Conservation (phyloP, 495 filamentous ascomycete species). For the Hypoxylon lenormandii region DNA sequence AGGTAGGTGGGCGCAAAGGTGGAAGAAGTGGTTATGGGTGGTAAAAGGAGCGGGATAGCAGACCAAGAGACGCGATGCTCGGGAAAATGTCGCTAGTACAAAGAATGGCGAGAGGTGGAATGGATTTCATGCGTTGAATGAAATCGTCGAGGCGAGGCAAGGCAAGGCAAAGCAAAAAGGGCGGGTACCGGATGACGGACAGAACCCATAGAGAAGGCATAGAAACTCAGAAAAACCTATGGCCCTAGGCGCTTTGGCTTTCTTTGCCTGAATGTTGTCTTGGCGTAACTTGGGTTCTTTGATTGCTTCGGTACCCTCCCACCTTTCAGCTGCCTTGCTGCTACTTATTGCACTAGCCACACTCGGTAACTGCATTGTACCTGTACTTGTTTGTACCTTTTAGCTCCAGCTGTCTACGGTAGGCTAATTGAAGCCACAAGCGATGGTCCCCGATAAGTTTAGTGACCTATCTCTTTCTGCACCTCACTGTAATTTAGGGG, state of each 20-base stretch:
- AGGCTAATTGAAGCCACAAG: not conserved
- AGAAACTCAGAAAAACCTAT: too few relatives aligned
- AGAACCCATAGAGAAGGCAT: conserved; percentile 24
- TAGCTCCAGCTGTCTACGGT: not conserved
- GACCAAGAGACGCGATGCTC: conserved; percentile 40
- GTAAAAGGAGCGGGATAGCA: too few relatives aligned
- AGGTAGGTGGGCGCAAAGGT: conserved; percentile 21
- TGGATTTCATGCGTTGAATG: conserved; percentile 40
- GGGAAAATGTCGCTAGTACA: conserved; percentile 35
- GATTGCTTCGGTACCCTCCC: not conserved
- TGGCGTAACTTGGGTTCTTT: not conserved
- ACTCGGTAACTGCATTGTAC: not conserved
- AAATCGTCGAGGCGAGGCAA: conserved; percentile 48
- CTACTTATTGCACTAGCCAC: not conserved
- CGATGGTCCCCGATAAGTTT: too few relatives aligned
- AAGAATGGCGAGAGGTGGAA: conserved; percentile 49
- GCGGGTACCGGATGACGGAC: conserved; percentile 46
- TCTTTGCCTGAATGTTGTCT: conserved; percentile 5
- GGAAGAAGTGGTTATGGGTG: conserved; percentile 17
- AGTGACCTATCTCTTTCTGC: too few relatives aligned
- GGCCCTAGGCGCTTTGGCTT: not conserved
- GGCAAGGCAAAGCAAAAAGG: conserved; percentile 30
- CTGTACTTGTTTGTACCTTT: not conserved
- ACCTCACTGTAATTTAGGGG: too few relatives aligned
- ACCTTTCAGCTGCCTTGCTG: not conserved